These are phyloP conservation scores for Obelidium mucronatum DNA, from an alignment of 192 early-diverging fungal species.

Conservation along the genomic window DNA sequence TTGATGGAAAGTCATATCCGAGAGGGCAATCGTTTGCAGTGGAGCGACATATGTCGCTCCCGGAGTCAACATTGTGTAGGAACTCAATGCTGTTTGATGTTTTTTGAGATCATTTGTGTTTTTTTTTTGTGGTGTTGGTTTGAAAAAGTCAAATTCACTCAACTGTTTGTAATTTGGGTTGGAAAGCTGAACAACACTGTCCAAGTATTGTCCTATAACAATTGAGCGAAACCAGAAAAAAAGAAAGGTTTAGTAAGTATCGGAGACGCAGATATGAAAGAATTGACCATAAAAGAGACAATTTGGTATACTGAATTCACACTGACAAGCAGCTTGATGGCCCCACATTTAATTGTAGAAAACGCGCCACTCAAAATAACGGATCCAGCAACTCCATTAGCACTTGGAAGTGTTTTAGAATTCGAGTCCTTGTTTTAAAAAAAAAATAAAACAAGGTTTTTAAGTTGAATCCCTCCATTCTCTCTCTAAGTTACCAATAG, in stretches of 20 bases:
- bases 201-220: not conserved
- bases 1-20: constrained; percentile 22
- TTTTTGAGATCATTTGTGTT: no score
- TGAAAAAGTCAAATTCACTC: not conserved
- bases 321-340: not conserved
- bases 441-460: not conserved
- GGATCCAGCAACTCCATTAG: not conserved
- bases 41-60: not conserved
- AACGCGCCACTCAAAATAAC: not conserved
- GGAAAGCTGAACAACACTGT: not conserved
- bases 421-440: not conserved
- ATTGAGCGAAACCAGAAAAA: not conserved
- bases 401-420: not conserved
- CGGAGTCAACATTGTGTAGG: not conserved
- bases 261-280: not conserved
- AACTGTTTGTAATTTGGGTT: not conserved
- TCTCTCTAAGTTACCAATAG: not conserved
- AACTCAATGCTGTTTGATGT: not conserved
- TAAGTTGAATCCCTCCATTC: not conserved
- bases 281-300: not conserved
- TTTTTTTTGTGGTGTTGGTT: no score
- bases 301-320: not conserved
- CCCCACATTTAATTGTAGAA: not conserved
- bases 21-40: not conserved
- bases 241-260: not conserved